Conservation (phyloP, 257 asterid species). For the Przewalskia tangutica region DNA sequence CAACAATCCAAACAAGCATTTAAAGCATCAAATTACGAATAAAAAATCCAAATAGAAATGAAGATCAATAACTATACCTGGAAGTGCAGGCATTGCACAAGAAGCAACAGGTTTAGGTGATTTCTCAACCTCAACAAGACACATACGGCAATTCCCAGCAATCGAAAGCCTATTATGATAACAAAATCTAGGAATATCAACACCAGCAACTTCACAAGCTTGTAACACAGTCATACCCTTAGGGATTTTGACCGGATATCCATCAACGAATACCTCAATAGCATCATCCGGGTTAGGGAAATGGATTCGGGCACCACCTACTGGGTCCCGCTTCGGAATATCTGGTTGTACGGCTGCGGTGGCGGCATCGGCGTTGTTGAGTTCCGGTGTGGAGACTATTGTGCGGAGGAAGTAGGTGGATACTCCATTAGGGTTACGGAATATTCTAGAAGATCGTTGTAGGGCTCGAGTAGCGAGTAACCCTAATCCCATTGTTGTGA, state of each 20-base stretch:
- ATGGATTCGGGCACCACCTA: conserved; percentile 72
- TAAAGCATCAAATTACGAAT: no score
- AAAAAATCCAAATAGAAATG: no score
- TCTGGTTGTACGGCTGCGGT: conserved; percentile 27
- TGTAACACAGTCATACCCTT: conserved; percentile 94
- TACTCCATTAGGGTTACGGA: conserved; percentile 13
- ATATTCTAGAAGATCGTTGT: conserved; percentile 39
- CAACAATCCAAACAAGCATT: no score
- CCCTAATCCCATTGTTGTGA: conserved; percentile 48
- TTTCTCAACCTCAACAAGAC: conserved; percentile 93
- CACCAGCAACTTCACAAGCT: conserved; percentile 90
- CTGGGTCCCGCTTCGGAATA: conserved; percentile 29
- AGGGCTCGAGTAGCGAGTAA: conserved; percentile 63
- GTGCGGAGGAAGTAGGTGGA: conserved; percentile 43
- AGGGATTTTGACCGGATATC: conserved; percentile 79
- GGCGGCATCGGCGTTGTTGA: conserved; percentile 61
- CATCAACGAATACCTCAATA: conserved; percentile 89
- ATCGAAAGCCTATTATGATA: conserved; percentile 77
- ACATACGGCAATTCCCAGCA: conserved; percentile 97
- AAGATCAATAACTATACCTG: conserved; percentile 29
- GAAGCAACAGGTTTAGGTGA: conserved; percentile 97
- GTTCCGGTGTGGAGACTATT: conserved; percentile 72
- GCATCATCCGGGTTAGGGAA: conserved; percentile 81
- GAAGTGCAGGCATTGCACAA: conserved; percentile 98
- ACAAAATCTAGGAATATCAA: conserved; percentile 85